Base-by-base conservation (phyloP, 1,139 yeast genomes). In the Pneumocystis canis region DNA sequence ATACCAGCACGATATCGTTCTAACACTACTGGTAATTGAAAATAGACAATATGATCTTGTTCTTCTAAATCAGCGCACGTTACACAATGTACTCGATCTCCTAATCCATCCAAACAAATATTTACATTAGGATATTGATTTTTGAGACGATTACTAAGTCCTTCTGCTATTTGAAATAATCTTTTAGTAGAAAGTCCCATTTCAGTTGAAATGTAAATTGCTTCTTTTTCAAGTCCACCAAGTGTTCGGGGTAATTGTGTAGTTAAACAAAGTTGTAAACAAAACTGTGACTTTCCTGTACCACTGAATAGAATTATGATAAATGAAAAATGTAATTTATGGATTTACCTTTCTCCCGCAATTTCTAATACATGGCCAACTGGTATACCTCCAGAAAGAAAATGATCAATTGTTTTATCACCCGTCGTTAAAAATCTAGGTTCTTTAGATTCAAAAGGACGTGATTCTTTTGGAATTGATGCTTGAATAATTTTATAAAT, bases 261-360 rank as follows among this genome's bases (percentile, higher is more conserved):
- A 3, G 82, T 74, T 7, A 82, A 74, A 1, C 86, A 77, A 60
- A 89, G 69, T 67, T 85, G 92, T 73, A 84, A 78, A 39, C 86
- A 73, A 9, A 89, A 73, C 68, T 89, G 94, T 0, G 96, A 84
- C 71, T 89, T 89, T 0, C 96, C 97, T 2, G 87, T 80, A 0
- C 95, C 88, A 65, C 94, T 64, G 20, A n/a, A n/a, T n/a, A n/a
- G n/a, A n/a, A n/a, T n/a, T n/a, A n/a, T n/a, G n/a, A n/a, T n/a
- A n/a, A n/a, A n/a, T n/a, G n/a, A n/a, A n/a, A n/a, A n/a, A n/a
- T n/a, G n/a, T n/a, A n/a, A n/a, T n/a, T n/a, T 18, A 25, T 14
- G 2, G n/a, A 7, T 61, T 18, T 61, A 63, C 64, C 61, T 84
- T 54, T 85, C 87, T 0, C 97, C 97, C 68, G 84, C 84, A 1